Evolutionary conservation across 2,329 filamentous ascomycete species (phyloP), one percentile per base, ranked within the genome.

Genomic region (Dothideomycetes sp.): DNA sequence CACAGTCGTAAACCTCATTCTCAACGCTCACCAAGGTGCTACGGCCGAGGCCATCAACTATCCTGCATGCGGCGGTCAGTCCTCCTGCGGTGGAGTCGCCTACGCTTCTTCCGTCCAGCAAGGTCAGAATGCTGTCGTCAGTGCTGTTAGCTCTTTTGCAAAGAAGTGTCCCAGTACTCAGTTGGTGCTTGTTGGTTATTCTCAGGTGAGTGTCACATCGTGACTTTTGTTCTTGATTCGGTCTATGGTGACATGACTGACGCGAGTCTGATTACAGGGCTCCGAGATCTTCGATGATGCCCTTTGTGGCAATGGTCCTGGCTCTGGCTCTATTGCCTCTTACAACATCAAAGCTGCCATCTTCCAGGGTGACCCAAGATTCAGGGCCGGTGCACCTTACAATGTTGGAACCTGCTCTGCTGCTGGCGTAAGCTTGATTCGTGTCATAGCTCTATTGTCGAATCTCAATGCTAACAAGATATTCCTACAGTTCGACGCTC

Each of bases 211-310:
- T 39, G 24, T 17, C n/a, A 10, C 24, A 31, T 23, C 1, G 15
- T 16, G 19, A 27, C 11, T 8, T 23, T 5, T n/a, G n/a, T n/a
- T 27, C n/a, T 11, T 10, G 5, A 15, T 31, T 12, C 3, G 11
- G n/a, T 19, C 6, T 12, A 34, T n/a, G 12, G n/a, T 18, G 3
- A 15, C 2, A 8, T 30, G 2, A 38, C n/a, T 7, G 9, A 19
- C 13, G 30, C 11, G 16, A 17, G 16, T 10, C 16, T 10, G 9
- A 9, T 23, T 11, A 8, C 24, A 77, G 69, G 76, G 76, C 32
- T 74, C 70, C 29, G 72, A 80, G 59, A 79, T 80, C 49, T 70
- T 76, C 56, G 75, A 80, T 48, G 72, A 76, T 48, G 75, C 74
- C 5, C 59, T 78, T 28, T 79, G 75, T 50, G 75, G 76, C 11